These are phyloP conservation scores for Gossypium ekmanianum DNA, from an alignment of 345 rosid genomes.

Conservation along the genomic window DNA sequence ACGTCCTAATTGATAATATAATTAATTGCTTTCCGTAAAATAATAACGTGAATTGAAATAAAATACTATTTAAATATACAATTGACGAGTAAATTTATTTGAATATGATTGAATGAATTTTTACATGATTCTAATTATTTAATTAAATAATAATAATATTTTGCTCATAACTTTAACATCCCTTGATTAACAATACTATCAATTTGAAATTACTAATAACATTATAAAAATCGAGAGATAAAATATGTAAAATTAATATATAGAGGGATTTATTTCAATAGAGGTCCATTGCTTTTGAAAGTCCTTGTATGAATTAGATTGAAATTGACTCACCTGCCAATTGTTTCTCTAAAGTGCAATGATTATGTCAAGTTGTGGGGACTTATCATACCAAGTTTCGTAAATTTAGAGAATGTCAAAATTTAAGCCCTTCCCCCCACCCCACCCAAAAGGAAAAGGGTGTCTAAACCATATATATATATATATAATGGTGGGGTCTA, in stretches of 20 bases:
- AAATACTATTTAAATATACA: too few relatives aligned
- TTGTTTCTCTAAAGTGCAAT: conserved; percentile 16
- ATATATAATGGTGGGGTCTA: not conserved
- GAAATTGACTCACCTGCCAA: conserved; percentile 21
- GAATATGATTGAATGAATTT: too few relatives aligned
- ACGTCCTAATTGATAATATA: not conserved
- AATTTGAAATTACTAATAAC: too few relatives aligned
- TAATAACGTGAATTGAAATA: too few relatives aligned
- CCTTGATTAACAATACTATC: too few relatives aligned
- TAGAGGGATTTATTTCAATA: not conserved
- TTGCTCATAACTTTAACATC: too few relatives aligned
- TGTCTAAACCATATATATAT: not conserved
- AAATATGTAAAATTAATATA: too few relatives aligned
- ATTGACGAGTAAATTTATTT: too few relatives aligned
- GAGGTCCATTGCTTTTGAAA: conserved; percentile 1
- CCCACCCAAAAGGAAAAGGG: not conserved
- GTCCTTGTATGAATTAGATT: conserved; percentile 23
- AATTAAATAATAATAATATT: too few relatives aligned
- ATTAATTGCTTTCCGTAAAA: too few relatives aligned
- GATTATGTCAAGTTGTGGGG: conserved; percentile 17
- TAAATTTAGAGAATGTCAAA: not conserved
- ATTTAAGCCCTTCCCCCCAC: not conserved
- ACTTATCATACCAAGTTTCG: not conserved
- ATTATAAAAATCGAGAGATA: too few relatives aligned
- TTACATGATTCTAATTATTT: too few relatives aligned